Evolutionary conservation across 2,329 filamentous ascomycete species (phyloP), one percentile per base, ranked within the genome.

Genomic region (Salinomyces thailandicus): DNA sequence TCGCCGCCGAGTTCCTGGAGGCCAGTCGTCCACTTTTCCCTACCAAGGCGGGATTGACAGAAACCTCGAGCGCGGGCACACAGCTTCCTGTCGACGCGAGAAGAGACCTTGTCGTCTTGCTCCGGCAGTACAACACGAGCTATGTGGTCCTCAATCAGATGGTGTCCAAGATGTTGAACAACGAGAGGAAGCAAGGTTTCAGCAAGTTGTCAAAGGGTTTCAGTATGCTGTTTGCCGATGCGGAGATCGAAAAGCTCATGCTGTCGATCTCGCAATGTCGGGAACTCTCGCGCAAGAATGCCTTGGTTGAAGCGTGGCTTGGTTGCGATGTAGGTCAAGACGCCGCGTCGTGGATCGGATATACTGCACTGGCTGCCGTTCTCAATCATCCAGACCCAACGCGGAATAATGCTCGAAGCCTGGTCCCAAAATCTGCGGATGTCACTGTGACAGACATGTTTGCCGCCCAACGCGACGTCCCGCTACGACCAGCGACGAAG

Each of bases 1-100:
- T 83, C 14, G 76, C 78, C 7, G 69, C 71, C 43, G 75, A 79
- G 45, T 81, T 82, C 50, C 68, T 84, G 39, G 77, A 81, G 38
- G 73, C 75, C 4, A 79, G 73, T 53, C 71, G 76, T 36, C 72
- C 77, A 28, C 63, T 83, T 28, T 80, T 77, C 66, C 72, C 74
- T n/a, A 76, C 82, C 43, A 77, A 81, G 56, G 71, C 74, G 15
- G 79, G 79, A 4, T 65, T 83, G 36, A 20, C 17, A 6, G 35
- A 24, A 19, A 29, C 35, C n/a, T 57, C 64, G 18, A 64, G 66
- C 27, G 66, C 64, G 14, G 60, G 63, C 12, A 71, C 73, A 45
- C 61, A 65, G 12, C 67, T 81, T 13, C 75, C 78, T 0, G 49
- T 59, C 4, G 77, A 81, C 37, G 72, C 81, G 56, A 64, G 73